phyloP scores from a whole-genome alignment of 1,284 basidiomycete genomes.

The Fomitopsis betulina region DNA sequence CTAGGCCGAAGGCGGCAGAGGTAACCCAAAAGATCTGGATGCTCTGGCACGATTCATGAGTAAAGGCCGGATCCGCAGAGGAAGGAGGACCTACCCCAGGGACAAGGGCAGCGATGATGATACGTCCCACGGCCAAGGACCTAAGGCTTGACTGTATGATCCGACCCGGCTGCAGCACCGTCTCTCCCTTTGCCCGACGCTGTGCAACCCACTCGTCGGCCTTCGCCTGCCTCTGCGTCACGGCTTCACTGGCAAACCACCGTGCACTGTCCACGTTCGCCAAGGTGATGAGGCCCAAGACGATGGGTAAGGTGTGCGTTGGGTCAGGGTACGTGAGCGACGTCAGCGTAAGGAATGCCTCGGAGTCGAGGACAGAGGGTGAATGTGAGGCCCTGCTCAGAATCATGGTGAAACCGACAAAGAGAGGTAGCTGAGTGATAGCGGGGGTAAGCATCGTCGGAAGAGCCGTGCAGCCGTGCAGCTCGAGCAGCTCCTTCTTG shows the following conservation, averaged over 20 bases:
- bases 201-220: conserved; percentile 39
- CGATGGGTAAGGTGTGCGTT: conserved; percentile 64
- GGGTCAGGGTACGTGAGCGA: conserved; percentile 69
- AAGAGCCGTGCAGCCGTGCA: conserved; percentile 54
- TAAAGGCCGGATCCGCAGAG: background rate
- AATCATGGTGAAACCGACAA: conserved; percentile 59
- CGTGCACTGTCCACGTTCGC: conserved; percentile 73
- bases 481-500: conserved; percentile 53
- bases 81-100: conserved; percentile 59
- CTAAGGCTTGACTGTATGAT: conserved; percentile 62
- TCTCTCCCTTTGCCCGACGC: conserved; percentile 33
- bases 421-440: conserved; percentile 69
- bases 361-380: conserved; percentile 65
- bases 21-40: conserved; percentile 83
- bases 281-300: conserved; percentile 69
- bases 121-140: conserved; percentile 62
- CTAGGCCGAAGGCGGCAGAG: conserved; percentile 74
- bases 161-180: conserved; percentile 44
- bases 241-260: conserved; percentile 60
- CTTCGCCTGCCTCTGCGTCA: conserved; percentile 45
- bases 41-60: conserved; percentile 39
- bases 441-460: conserved; percentile 60
- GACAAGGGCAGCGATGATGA: conserved; percentile 71
- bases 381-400: conserved; percentile 52
- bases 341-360: conserved; percentile 70